Evolutionary conservation across 176 grass and related monocot species (phyloP), one percentile per base, ranked within the genome.

Genomic region (Avena eriantha): DNA sequence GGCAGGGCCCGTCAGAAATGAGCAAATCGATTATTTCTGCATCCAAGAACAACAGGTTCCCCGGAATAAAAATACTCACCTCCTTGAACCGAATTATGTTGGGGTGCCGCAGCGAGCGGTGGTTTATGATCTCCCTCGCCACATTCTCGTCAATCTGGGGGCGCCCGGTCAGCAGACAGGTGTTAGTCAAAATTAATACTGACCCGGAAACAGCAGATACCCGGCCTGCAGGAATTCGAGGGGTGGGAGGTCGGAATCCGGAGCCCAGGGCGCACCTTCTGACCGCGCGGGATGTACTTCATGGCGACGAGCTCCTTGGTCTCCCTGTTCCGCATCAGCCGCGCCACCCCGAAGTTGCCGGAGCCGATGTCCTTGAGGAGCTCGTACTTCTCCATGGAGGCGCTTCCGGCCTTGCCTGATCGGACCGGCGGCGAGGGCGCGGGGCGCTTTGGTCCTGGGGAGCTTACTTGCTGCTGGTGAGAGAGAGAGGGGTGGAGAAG

Each of bases 271-370:
- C 56, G 16, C 77, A 97, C 95, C 95, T 94, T 97, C 60, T 89
- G 90, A 24, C 95, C 95, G 33, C 95, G 81, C 3, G 92, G 88
- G 72, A 97, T 94, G 88, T 94, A 94, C 77, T 97, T 97, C 90
- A 94, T 94, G 84, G 92, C 95, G 73, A 97, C 95, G 36, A 97
- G 92, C 92, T 97, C 95, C 85, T 91, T 97, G 61, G 92, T 97
- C 60, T 97, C 95, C 76, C 73, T 97, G 86, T 97, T 85, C 24
- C 90, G 84, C 95, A 97, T 97, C 86, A 97, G 83, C 22, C 90
- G 88, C 33, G 95, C 92, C 21, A 97, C 95, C 13, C 92, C 95
- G 67, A 92, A 97, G 85, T 97, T 97, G 47, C 95, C 95, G 10
- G 92, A 77, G 33, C 95, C 95, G 77, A 97, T 92, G 80, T 97